These are phyloP conservation scores for Panaeolus papilionaceus DNA, from an alignment of 768 basidiomycete species.

Conservation along the genomic window DNA sequence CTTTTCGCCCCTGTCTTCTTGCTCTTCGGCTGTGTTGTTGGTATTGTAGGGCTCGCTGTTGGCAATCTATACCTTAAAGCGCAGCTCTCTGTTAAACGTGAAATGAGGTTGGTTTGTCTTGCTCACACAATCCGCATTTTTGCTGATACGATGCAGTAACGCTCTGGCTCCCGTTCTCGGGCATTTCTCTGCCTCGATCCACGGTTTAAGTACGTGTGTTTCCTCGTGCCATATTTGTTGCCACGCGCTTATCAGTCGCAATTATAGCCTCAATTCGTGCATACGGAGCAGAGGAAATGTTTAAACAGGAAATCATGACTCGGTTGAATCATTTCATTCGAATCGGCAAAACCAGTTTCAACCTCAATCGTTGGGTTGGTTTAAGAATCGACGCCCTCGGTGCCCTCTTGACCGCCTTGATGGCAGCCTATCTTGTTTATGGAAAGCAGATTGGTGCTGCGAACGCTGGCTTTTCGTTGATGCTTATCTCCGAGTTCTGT, in stretches of 20 bases:
- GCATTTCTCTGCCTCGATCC: conserved; percentile 44
- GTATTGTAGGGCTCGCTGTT: conserved; percentile 46
- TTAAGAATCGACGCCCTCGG: conserved; percentile 65
- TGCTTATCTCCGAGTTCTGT: conserved; percentile 64
- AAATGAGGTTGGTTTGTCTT: conserved; percentile 34
- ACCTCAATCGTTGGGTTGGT: conserved; percentile 49
- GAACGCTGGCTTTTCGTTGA: conserved; percentile 59
- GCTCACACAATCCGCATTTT: not conserved
- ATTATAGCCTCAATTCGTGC: conserved; percentile 60
- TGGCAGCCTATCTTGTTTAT: conserved; percentile 63
- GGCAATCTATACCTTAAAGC: conserved; percentile 50
- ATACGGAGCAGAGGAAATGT: conserved; percentile 60
- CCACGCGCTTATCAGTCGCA: not conserved
- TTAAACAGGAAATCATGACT: conserved; percentile 46
- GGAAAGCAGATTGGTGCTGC: conserved; percentile 44
- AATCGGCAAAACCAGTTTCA: conserved; percentile 53
- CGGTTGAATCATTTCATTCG: conserved; percentile 59
- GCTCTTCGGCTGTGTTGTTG: conserved; percentile 45
- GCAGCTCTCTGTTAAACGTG: conserved; percentile 50
- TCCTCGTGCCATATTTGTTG: not conserved
- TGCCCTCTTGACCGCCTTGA: conserved; percentile 54
- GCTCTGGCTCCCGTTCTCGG: conserved; percentile 27
- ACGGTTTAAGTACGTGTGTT: conserved; percentile 51
- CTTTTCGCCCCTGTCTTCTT: conserved; percentile 49
- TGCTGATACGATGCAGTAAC: conserved; percentile 21